These are phyloP conservation scores for Diversispora eburnea DNA, from an alignment of 192 early-diverging fungal species.

Conservation along the genomic window DNA sequence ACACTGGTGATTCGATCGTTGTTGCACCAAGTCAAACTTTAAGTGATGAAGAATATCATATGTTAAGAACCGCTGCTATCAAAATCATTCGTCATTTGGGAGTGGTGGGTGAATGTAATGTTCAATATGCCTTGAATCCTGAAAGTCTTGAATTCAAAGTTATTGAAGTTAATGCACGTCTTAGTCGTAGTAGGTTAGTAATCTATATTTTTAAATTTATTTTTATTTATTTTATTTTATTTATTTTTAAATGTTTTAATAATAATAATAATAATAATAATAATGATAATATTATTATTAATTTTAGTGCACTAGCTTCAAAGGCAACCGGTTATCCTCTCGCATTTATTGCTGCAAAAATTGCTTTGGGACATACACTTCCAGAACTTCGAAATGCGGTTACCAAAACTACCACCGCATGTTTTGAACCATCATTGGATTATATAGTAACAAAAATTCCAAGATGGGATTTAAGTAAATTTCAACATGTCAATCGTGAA, in stretches of 20 bases:
- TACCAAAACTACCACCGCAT: constrained; percentile 92
- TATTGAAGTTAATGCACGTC: constrained; percentile 98
- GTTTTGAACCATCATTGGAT: constrained; percentile 96
- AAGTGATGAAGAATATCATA: constrained; percentile 97
- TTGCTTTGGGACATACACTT: constrained; percentile 89
- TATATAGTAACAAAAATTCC: constrained; percentile 86
- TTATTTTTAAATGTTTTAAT: constrained; percentile 3
- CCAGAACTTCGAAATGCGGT: constrained; percentile 93
- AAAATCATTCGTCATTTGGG: constrained; percentile 97
- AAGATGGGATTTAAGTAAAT: constrained; percentile 95
- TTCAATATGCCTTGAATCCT: constrained; percentile 98
- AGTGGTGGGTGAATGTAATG: constrained; percentile 99
- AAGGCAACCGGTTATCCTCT: constrained; percentile 99
- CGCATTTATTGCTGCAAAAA: constrained; percentile 97
- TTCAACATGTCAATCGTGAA: constrained; percentile 85
- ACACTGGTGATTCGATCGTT: constrained; percentile 99
- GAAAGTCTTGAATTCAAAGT: constrained; percentile 93
- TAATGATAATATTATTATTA: background rate
- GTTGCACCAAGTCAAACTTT: constrained; percentile 97
- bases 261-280: background rate
- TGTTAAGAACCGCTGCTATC: constrained; percentile 93
- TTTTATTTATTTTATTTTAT: too few relatives aligned
- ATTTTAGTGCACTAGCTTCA: constrained; percentile 85
- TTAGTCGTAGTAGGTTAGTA: constrained; percentile 59
- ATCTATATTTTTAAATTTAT: background rate